Evolutionary conservation across 345 rosid genomes (phyloP).

Genomic region (Crucihimalaya himalaica): DNA sequence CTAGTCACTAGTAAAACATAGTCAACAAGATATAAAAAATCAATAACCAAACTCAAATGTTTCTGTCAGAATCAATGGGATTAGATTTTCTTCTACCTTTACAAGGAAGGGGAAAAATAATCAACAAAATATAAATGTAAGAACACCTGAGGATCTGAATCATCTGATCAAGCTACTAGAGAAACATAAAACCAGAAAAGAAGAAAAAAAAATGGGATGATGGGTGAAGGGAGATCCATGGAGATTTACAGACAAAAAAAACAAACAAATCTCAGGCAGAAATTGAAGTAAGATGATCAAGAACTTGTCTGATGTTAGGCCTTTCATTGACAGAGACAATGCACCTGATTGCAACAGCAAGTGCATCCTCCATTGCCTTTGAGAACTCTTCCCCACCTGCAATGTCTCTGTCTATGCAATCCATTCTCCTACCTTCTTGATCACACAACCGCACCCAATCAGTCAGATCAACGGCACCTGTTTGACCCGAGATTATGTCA

Average conservation of each 20-base stretch:
- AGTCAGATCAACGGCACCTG: slow-evolving; percentile 87
- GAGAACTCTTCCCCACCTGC: slow-evolving; percentile 79
- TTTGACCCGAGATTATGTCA: slow-evolving; percentile 92
- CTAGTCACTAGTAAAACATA: neutral
- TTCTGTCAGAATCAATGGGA: slow-evolving; percentile 41
- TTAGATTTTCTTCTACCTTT: slow-evolving; percentile 43
- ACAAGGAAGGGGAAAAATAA: slow-evolving; percentile 36
- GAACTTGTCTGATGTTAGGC: slow-evolving; percentile 92
- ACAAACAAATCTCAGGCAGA: slow-evolving; percentile 58
- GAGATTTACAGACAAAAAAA: slow-evolving; percentile 46
- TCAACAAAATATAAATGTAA: slow-evolving; percentile 37
- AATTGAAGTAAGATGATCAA: slow-evolving; percentile 65
- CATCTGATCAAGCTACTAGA: slow-evolving; percentile 39
- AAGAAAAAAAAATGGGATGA: slow-evolving; percentile 12
- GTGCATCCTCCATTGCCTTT: slow-evolving; percentile 87
- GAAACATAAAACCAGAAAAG: slow-evolving; percentile 19
- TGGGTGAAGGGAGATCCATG: slow-evolving; percentile 22
- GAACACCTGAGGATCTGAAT: slow-evolving; percentile 37
- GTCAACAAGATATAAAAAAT: neutral
- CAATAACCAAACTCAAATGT: slow-evolving; percentile 13
- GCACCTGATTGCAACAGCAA: slow-evolving; percentile 74
- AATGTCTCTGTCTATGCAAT: slow-evolving; percentile 87
- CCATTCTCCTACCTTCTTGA: slow-evolving; percentile 88
- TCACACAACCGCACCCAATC: slow-evolving; percentile 89
- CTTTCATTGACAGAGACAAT: slow-evolving; percentile 83